These are phyloP conservation scores for Fusarium hostae DNA, from an alignment of 2,329 filamentous ascomycete species.

Conservation along the genomic window DNA sequence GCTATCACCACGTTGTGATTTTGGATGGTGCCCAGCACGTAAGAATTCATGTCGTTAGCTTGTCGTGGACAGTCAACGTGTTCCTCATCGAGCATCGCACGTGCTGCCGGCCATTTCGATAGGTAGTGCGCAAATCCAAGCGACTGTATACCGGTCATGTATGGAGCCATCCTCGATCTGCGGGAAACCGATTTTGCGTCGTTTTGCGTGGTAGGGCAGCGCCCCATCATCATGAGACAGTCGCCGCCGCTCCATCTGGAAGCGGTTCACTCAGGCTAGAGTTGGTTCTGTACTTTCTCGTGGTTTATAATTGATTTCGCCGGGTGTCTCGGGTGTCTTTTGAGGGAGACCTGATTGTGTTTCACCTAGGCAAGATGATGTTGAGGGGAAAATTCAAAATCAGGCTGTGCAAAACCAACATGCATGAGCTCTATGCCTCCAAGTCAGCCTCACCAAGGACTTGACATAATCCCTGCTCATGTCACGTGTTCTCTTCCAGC, in stretches of 20 bases:
- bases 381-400: background rate
- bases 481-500: rapidly evolving
- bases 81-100: slow-evolving; percentile 43
- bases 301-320: rapidly evolving
- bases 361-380: rapidly evolving
- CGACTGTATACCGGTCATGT: slow-evolving; percentile 34
- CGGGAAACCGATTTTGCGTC: rapidly evolving
- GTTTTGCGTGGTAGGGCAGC: background rate
- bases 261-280: rapidly evolving
- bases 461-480: background rate
- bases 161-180: rapidly evolving
- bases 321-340: rapidly evolving
- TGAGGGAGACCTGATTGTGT: rapidly evolving
- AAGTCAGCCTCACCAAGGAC: background rate
- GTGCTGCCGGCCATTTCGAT: slow-evolving; percentile 45
- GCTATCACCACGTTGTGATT: slow-evolving; percentile 44
- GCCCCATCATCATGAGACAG: rapidly evolving
- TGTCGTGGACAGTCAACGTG: background rate
- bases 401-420: background rate
- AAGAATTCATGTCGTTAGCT: slow-evolving; percentile 30
- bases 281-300: rapidly evolving
- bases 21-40: slow-evolving; percentile 31
- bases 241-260: background rate
- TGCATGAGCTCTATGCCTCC: background rate
- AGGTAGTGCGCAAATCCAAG: slow-evolving; percentile 47